These are phyloP conservation scores for Marasmius fiardii DNA, from an alignment of 1,284 basidiomycete genomes.

Conservation along the genomic window DNA sequence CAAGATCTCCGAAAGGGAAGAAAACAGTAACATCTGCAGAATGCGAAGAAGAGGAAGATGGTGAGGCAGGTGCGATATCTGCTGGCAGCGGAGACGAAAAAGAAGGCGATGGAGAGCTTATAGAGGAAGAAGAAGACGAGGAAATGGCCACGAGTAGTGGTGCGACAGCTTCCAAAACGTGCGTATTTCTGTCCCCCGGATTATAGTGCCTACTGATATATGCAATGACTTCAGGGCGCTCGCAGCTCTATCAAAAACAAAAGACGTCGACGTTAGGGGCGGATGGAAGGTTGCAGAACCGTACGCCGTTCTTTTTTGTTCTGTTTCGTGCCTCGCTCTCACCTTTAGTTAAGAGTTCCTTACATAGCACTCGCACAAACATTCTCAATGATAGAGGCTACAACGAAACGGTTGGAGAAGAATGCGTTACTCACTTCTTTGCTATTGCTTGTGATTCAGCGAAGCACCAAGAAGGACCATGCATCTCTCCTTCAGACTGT, in stretches of 20 bases:
- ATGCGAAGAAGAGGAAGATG: slow-evolving; percentile 36
- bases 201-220: neutral
- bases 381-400: slow-evolving; percentile 90
- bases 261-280: slow-evolving; percentile 76
- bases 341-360: slow-evolving; percentile 65
- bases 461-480: slow-evolving; percentile 69
- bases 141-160: slow-evolving; percentile 33
- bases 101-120: slow-evolving; percentile 28
- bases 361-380: slow-evolving; percentile 90
- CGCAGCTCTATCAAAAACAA: slow-evolving; percentile 56
- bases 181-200: slow-evolving; percentile 21
- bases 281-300: slow-evolving; percentile 87
- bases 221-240: slow-evolving; percentile 54
- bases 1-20: slow-evolving; percentile 11
- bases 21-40: slow-evolving; percentile 22
- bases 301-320: slow-evolving; percentile 44
- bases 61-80: slow-evolving; percentile 25
- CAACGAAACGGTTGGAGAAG: slow-evolving; percentile 96
- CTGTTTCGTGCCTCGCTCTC: slow-evolving; percentile 4
- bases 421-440: slow-evolving; percentile 86
- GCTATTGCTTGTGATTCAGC: slow-evolving; percentile 84
- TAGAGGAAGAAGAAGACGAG: slow-evolving; percentile 49
- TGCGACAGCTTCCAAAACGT: slow-evolving; percentile 60
- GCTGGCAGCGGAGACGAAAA: slow-evolving; percentile 1
- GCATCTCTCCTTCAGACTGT: slow-evolving; percentile 82